phyloP scores from a whole-genome alignment of 2,329 filamentous ascomycete genomes.

The Alternaria novae-zelandiae region DNA sequence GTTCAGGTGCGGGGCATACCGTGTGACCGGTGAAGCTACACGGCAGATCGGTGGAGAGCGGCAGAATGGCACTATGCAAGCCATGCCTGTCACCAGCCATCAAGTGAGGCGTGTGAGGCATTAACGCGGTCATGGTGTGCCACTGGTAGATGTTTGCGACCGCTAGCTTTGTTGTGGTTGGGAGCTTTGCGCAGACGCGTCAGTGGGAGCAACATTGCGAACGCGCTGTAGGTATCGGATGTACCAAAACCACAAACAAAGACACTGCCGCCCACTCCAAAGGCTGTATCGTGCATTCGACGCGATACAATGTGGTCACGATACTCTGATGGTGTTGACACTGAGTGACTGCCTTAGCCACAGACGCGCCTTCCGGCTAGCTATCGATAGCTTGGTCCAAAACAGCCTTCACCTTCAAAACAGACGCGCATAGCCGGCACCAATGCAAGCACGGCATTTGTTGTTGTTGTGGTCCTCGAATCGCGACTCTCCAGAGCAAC shows the following conservation, averaged over 20 bases:
- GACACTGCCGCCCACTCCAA: not conserved
- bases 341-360: conserved; percentile 10
- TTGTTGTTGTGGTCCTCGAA: conserved; percentile 39
- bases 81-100: conserved; percentile 3
- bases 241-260: not conserved
- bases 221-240: not conserved
- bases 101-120: conserved; percentile 25
- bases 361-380: conserved; percentile 24
- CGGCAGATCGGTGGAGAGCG: conserved; percentile 1
- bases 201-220: not conserved
- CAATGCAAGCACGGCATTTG: conserved; percentile 24
- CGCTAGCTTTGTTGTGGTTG: conserved; percentile 2
- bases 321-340: conserved; percentile 29
- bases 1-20: conserved; percentile 6
- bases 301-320: conserved; percentile 11
- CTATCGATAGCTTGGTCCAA: conserved; percentile 29
- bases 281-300: not conserved
- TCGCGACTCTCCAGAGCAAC: conserved; percentile 35
- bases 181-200: not conserved
- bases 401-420: conserved; percentile 26
- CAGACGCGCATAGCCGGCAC: conserved; percentile 26
- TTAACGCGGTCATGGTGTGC: conserved; percentile 31
- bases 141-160: conserved; percentile 10
- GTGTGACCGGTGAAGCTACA: conserved; percentile 12
- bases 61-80: conserved; percentile 29